These are phyloP conservation scores for Aspergillus saccharolyticus DNA, from an alignment of 495 filamentous ascomycete species.

Conservation along the genomic window DNA sequence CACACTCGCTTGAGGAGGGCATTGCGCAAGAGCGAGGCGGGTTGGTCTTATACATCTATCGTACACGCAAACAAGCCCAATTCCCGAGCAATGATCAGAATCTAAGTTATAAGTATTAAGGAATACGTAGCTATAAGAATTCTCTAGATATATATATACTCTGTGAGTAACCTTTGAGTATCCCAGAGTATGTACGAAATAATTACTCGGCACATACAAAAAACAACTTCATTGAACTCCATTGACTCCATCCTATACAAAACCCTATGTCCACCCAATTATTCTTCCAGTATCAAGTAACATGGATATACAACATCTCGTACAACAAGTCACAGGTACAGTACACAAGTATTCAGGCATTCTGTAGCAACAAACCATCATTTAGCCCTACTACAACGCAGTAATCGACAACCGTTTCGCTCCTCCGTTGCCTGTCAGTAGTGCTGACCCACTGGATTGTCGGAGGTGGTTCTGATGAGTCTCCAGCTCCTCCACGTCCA, in stretches of 20 bases:
- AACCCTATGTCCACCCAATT: not conserved
- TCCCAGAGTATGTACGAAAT: too few relatives aligned
- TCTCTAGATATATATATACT: too few relatives aligned
- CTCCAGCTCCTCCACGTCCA: constrained; percentile 36
- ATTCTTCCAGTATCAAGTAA: not conserved
- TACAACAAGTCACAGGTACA: too few relatives aligned
- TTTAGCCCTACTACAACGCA: constrained; percentile 18
- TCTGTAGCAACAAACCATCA: not conserved
- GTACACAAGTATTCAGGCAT: not conserved
- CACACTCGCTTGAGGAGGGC: too few relatives aligned
- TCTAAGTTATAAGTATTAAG: too few relatives aligned
- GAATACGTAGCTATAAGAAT: too few relatives aligned
- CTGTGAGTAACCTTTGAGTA: too few relatives aligned
- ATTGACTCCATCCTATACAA: not conserved
- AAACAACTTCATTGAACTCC: not conserved
- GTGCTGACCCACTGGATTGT: constrained; percentile 31
- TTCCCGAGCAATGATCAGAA: too few relatives aligned
- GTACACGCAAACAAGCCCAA: too few relatives aligned
- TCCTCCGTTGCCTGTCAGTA: constrained; percentile 28
- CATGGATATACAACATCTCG: constrained; percentile 2
- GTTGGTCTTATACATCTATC: too few relatives aligned
- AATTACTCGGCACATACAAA: too few relatives aligned
- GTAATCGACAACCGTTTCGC: constrained; percentile 23
- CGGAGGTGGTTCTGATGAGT: constrained; percentile 36
- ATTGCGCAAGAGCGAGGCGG: too few relatives aligned